A percentile compares a stretch with the other conserved stretches of the same genome.
Evolutionary conservation across 2,329 filamentous ascomycete species (phyloP).

Genomic region (Saccharata proteae): DNA sequence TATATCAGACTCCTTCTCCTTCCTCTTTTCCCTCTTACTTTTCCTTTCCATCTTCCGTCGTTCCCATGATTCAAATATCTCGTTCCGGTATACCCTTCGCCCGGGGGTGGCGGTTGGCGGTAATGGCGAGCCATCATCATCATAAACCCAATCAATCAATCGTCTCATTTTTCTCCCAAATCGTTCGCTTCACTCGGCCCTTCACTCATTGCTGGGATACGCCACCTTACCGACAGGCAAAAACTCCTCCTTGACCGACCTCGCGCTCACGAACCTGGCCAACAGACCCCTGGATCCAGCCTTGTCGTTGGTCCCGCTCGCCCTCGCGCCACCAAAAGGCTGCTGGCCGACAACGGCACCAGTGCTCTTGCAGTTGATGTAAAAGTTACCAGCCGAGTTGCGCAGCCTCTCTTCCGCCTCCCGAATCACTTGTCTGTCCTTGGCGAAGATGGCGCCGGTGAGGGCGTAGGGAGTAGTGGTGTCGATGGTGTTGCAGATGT

Average conservation of each 20-base stretch:
- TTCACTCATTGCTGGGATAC: slow-evolving; percentile 41
- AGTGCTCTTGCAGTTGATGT: slow-evolving; percentile 69
- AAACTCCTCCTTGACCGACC: slow-evolving; percentile 46
- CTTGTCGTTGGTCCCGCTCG: slow-evolving; percentile 47
- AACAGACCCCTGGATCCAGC: slow-evolving; percentile 41
- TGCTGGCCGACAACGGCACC: slow-evolving; percentile 39
- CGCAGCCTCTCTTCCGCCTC: slow-evolving; percentile 59
- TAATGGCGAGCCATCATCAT: no score
- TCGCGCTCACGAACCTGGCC: slow-evolving; percentile 42
- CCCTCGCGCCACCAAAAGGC: slow-evolving; percentile 42
- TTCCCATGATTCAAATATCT: no score
- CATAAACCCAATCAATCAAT: neutral
- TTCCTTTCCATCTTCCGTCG: no score
- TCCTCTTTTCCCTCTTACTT: no score
- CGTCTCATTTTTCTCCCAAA: no score
- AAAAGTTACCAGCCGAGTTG: slow-evolving; percentile 71
- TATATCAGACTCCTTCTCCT: no score
- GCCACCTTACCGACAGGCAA: slow-evolving; percentile 33
- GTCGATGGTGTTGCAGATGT: slow-evolving; percentile 54
- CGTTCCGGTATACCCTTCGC: no score
- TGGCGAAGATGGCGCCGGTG: slow-evolving; percentile 64
- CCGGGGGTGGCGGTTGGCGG: no score
- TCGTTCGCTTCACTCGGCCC: neutral
- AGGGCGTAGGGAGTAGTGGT: slow-evolving; percentile 63
- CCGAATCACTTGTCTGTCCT: slow-evolving; percentile 53